A percentile compares a stretch with the other conserved stretches of the same genome.
Evolutionary conservation across 306 rosid species (phyloP).

Genomic region (Geum urbanum): DNA sequence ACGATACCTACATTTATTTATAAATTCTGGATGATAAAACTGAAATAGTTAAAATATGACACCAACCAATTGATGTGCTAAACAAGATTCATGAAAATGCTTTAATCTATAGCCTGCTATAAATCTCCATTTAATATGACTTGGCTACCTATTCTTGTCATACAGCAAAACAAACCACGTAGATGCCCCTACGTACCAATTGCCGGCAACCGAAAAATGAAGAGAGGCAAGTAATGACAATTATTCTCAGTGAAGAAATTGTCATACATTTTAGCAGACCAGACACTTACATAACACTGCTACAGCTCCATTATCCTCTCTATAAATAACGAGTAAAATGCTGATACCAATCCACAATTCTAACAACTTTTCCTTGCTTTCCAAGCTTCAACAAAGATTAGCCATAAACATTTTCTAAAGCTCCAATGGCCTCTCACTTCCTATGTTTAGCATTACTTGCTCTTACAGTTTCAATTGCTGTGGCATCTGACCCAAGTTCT

Average conservation of each 20-base stretch:
- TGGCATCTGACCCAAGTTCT: slow-evolving; percentile 20
- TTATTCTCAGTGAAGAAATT: neutral
- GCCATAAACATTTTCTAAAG: neutral
- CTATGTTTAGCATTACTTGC: slow-evolving; percentile 1
- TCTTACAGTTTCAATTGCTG: slow-evolving; percentile 6
- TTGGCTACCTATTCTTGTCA: neutral
- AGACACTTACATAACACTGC: neutral
- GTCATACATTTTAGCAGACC: neutral
- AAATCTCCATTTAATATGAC: neutral
- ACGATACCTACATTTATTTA: neutral
- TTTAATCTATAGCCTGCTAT: too few species aligned
- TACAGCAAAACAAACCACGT: neutral
- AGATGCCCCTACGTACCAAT: neutral
- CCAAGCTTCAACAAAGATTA: neutral
- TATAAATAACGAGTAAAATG: neutral
- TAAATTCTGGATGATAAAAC: neutral
- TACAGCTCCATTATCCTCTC: neutral
- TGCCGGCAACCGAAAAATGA: neutral
- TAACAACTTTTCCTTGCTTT: neutral
- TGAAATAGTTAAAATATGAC: too few species aligned
- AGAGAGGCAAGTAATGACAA: slow-evolving; percentile 1
- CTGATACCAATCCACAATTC: neutral
- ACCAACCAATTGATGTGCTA: neutral
- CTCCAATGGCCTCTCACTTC: slow-evolving; percentile 12
- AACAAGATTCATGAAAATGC: neutral